Conservation (phyloP, 257 asterid species). For the Misopates orontium region DNA sequence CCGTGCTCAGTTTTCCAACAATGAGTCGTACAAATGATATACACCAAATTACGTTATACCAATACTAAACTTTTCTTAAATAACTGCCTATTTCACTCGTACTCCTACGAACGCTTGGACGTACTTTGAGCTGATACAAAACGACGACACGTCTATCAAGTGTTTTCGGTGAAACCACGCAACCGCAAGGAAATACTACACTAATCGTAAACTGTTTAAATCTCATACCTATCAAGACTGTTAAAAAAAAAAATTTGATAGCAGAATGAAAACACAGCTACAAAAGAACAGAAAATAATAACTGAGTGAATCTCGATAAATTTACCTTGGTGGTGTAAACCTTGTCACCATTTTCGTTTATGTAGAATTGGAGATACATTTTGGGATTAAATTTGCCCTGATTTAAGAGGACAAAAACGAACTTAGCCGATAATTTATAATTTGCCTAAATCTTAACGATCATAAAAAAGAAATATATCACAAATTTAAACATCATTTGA, state of each 20-base stretch:
- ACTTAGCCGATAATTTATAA: no score
- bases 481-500: no score
- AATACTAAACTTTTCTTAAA: no score
- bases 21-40: no score
- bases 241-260: background rate
- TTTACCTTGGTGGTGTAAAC: conserved; percentile 67
- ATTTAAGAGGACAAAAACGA: background rate
- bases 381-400: conserved; percentile 17
- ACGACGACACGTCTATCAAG: no score
- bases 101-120: background rate
- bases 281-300: background rate
- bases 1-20: no score
- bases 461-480: no score
- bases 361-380: conserved; percentile 55
- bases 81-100: no score
- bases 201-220: background rate
- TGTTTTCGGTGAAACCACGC: background rate
- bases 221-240: background rate
- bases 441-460: no score
- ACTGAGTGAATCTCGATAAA: no score
- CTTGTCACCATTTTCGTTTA: conserved; percentile 60
- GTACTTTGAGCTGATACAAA: background rate
- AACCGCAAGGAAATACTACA: background rate
- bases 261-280: background rate
- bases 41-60: no score